phyloP scores from a whole-genome alignment of 2,329 filamentous ascomycete species.

The Fusarium compactum region DNA sequence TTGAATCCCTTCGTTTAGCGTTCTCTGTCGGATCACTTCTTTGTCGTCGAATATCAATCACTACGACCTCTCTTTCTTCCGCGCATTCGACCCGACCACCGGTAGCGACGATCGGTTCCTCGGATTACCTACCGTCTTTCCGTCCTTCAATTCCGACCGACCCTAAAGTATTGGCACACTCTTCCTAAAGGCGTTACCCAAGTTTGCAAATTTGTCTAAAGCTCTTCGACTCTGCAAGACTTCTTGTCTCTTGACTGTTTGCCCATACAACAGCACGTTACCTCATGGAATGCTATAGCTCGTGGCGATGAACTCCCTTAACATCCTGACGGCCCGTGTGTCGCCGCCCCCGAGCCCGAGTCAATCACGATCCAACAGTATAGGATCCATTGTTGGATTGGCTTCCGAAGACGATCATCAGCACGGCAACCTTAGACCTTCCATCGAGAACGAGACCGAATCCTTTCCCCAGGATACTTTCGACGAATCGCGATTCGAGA shows the following conservation, averaged over 20 bases:
- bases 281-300: slow-evolving; percentile 67
- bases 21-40: slow-evolving; percentile 23
- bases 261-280: slow-evolving; percentile 16
- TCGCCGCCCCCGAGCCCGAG: slow-evolving; percentile 69
- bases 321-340: slow-evolving; percentile 89
- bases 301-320: slow-evolving; percentile 93
- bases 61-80: slow-evolving; percentile 1
- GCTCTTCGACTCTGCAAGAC: not conserved
- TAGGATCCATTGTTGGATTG: slow-evolving; percentile 65
- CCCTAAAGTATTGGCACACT: slow-evolving; percentile 1
- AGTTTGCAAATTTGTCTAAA: not conserved
- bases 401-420: slow-evolving; percentile 55
- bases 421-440: slow-evolving; percentile 49
- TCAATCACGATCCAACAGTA: slow-evolving; percentile 71
- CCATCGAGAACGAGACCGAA: slow-evolving; percentile 51
- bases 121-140: slow-evolving; percentile 10
- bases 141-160: slow-evolving; percentile 9
- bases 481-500: slow-evolving; percentile 53
- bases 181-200: not conserved
- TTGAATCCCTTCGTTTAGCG: slow-evolving; percentile 36
- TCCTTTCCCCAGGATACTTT: slow-evolving; percentile 53
- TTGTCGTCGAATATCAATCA: slow-evolving; percentile 5
- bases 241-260: slow-evolving; percentile 5
- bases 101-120: slow-evolving; percentile 20
- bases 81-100: slow-evolving; percentile 29